A percentile compares a stretch with the other conserved stretches of the same genome.
Conservation (phyloP, 805 yeast species). For the Candida oleophila region DNA sequence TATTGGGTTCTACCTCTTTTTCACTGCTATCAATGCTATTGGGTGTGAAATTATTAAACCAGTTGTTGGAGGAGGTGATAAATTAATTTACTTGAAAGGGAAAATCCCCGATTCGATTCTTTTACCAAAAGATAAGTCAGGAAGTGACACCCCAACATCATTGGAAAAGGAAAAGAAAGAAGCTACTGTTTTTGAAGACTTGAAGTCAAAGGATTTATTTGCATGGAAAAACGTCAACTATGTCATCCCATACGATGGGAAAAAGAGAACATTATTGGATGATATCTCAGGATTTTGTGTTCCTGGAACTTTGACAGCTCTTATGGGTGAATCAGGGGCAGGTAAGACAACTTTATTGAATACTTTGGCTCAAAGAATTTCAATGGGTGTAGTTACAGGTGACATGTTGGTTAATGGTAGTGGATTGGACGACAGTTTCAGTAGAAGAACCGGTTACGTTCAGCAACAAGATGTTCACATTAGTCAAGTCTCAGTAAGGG, state of each 20-base stretch:
- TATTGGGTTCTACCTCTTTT: conserved; percentile 24
- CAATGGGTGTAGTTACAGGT: conserved; percentile 58
- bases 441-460: conserved; percentile 57
- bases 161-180: conserved; percentile 7
- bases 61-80: conserved; percentile 32
- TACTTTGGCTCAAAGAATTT: conserved; percentile 51
- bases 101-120: conserved; percentile 18
- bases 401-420: conserved; percentile 57
- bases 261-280: conserved; percentile 37
- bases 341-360: conserved; percentile 60
- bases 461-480: conserved; percentile 61
- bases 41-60: conserved; percentile 27
- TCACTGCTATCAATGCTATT: conserved; percentile 20
- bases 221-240: conserved; percentile 65
- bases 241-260: conserved; percentile 48
- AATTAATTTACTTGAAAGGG: conserved; percentile 27
- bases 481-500: conserved; percentile 50
- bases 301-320: conserved; percentile 59
- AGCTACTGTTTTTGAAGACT: conserved; percentile 11
- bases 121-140: conserved; percentile 11
- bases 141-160: conserved; percentile 3
- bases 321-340: conserved; percentile 67
- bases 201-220: conserved; percentile 48
- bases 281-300: conserved; percentile 29
- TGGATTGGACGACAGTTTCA: conserved; percentile 47